Base-by-base conservation (phyloP, 2,329 filamentous ascomycete species). In the Diplodia scrobiculata region DNA sequence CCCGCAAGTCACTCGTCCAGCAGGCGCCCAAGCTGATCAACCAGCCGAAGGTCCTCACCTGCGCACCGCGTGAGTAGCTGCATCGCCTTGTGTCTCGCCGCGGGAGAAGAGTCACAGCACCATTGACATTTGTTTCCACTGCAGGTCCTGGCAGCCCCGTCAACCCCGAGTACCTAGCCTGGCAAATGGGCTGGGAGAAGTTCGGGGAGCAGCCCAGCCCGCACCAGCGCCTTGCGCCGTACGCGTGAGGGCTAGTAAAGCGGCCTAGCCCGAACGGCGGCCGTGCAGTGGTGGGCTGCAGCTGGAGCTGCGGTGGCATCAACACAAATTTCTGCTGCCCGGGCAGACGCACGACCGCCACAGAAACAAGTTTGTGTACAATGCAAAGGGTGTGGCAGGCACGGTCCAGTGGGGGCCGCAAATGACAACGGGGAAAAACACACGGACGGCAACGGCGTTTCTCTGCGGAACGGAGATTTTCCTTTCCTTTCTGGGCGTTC, bases 191-290 rank as follows among this genome's bases (percentile, higher is more conserved):
- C 4, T 55, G 52, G 52, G 32, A 55, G 51, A 50, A 58, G 41
- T 50, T 58, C n/a, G 41, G 55, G n/a, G 53, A 65, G 38, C 45
- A 65, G 29, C 63, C 63, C 13, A 59, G 53, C 32, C 34, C 45
- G n/a, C 64, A 66, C 54, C 64, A 66, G 47, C 53, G 53, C 47
- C 54, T 66, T 21, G 64, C 64, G 29, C 64, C 64, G 9, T 66
- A 66, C 47, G 54, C 64, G 25, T 66, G 38, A 45, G 32, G 19
- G 48, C 48, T 63, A 53, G 60, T 45, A 21, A 63, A 51, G 47
- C 41, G 41, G 41, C n/a, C 41, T 45, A 45, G 5, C 41, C 41
- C 41, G 41, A 45, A 19, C 41, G n/a, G 17, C 41, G n/a, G 17
- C 41, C n/a, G 41, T 45, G 41, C 41, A n/a, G 41, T 9, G 41